Base-by-base conservation (phyloP, 1,284 basidiomycete species). In the Bjerkandera adusta region DNA sequence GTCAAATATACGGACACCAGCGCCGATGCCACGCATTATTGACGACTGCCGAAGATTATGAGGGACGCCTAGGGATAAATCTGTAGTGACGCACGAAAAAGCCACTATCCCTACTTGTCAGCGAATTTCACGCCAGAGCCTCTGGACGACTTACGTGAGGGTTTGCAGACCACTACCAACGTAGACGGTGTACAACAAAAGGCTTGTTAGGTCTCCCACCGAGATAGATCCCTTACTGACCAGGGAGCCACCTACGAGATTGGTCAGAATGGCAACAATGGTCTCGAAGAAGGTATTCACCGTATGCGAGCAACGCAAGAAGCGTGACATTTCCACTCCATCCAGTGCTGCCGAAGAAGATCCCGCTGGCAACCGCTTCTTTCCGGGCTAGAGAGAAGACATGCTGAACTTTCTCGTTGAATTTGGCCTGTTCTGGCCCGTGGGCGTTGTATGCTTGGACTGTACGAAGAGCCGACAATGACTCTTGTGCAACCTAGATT, bases 251-350 rank as follows among this genome's bases (percentile, higher is more conserved):
- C 94, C 89, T 90, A 45, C 10, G 16, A 16, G 11, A 37, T 15
- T 11, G 41, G 27, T 18, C 21, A 46, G 33, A 30, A 38, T 15
- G 12, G 15, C 25, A 24, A 22, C 35, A 45, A n/a, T 32, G 15
- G 12, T 41, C 12, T 16, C 18, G 25, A 18, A 26, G 33, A 13
- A 30, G 11, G 30, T 30, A 35, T 15, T 46, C 50, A 87, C 91
- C 97, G 61, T 97, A 99, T 35, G 92, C 92, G 27, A 99, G 73
- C 29, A 99, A 68, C 40, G 87, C 91, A 35, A 99, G 72, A 51
- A 98, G 71, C 0, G 94, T 93, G 37, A 97, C 77, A 64, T 99
- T 99, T 8, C 97, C 97, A 42, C 93, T 93, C 79, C 95, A 91
- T 0, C 94, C 94, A 0, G 91, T 96, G 46, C 83, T 83, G 12